Conservation (phyloP, 2,329 filamentous ascomycete species). For the Neofusicoccum parvum region DNA sequence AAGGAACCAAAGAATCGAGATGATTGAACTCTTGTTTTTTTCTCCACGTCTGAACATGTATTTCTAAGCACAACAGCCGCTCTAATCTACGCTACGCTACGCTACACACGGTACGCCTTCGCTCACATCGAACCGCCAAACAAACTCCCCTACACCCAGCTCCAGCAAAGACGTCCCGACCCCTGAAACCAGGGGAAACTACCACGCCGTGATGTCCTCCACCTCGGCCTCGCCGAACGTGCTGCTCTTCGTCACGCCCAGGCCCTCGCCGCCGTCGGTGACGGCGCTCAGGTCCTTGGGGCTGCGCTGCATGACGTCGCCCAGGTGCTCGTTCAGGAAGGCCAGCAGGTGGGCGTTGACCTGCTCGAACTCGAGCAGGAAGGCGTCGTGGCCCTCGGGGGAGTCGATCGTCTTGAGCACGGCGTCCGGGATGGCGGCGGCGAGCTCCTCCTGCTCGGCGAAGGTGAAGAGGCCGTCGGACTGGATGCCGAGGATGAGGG, state of each 20-base stretch:
- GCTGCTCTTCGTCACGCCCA: constrained; percentile 78
- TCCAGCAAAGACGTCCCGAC: too few species aligned
- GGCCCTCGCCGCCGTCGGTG: constrained; percentile 43
- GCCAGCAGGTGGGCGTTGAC: constrained; percentile 85
- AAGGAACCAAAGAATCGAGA: not conserved
- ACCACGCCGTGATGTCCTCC: constrained; percentile 96
- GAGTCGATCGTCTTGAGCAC: constrained; percentile 86
- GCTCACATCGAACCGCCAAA: too few species aligned
- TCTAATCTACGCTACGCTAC: too few species aligned
- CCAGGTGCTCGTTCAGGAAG: constrained; percentile 80
- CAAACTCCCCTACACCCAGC: too few species aligned
- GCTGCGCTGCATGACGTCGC: constrained; percentile 76
- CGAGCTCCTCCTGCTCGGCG: constrained; percentile 92
- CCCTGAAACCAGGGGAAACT: constrained; percentile 27
- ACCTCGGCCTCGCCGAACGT: constrained; percentile 96
- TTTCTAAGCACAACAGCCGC: too few species aligned
- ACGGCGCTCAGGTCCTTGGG: constrained; percentile 43
- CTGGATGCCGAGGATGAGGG: constrained; percentile 90
- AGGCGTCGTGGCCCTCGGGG: constrained; percentile 94
- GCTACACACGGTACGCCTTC: too few species aligned
- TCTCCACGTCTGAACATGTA: too few species aligned
- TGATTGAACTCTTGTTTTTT: not conserved
- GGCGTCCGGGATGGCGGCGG: constrained; percentile 75
- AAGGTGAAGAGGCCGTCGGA: constrained; percentile 96
- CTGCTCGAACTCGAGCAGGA: constrained; percentile 94